A percentile compares a stretch with the other conserved stretches of the same genome.
These are phyloP conservation scores for Trichoderma harzianum DNA, from an alignment of 2,329 filamentous ascomycete genomes.

Conservation along the genomic window DNA sequence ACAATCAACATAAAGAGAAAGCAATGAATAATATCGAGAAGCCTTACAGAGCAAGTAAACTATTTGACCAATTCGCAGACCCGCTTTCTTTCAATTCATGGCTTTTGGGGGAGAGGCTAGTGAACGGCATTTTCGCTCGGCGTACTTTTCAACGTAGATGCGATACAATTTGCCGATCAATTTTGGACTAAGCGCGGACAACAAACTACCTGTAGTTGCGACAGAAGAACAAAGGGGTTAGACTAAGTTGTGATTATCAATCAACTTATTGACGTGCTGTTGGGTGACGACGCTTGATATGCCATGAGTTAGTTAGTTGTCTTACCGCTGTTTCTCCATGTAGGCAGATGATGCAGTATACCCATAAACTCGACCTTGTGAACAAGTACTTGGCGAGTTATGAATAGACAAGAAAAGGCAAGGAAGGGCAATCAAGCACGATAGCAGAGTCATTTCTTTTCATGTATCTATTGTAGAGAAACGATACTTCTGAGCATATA, in stretches of 20 bases:
- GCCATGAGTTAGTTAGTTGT: not conserved
- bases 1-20: too few species aligned
- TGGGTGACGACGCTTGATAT: not conserved
- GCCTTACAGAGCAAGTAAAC: not conserved
- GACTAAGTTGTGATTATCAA: not conserved
- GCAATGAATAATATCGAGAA: too few species aligned
- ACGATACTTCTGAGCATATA: not conserved
- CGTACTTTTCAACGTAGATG: not conserved
- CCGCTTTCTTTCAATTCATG: not conserved
- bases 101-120: not conserved
- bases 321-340: not conserved
- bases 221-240: not conserved
- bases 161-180: not conserved
- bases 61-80: not conserved
- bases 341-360: not conserved
- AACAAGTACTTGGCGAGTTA: not conserved
- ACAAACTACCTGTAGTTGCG: not conserved
- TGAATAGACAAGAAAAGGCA: not conserved
- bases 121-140: not conserved
- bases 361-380: not conserved
- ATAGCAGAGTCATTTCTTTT: not conserved
- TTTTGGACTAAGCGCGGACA: not conserved
- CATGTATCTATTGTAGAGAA: not conserved
- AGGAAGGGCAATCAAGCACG: too few species aligned
- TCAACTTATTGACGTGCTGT: not conserved